A percentile compares a stretch with the other conserved stretches of the same genome.
Evolutionary conservation across 1,139 yeast genomes (phyloP).

Genomic region (Geotrichum candidum): DNA sequence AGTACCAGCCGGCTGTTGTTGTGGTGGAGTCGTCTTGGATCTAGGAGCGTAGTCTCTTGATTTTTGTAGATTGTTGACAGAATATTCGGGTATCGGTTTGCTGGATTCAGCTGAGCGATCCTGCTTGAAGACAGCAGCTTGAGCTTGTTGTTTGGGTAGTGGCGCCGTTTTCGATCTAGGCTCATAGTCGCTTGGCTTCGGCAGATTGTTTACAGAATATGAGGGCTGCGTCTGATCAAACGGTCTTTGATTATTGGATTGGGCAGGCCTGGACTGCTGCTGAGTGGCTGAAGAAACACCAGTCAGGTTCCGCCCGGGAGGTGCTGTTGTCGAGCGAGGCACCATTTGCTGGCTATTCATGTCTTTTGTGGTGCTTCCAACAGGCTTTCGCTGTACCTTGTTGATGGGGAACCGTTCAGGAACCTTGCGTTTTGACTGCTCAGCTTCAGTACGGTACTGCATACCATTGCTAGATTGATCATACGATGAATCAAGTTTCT

Average conservation of each 20-base stretch:
- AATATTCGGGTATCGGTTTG: background rate
- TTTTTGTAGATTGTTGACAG: background rate
- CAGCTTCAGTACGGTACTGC: background rate
- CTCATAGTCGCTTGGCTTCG: slow-evolving; percentile 6
- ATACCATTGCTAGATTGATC: background rate
- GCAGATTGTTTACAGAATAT: background rate
- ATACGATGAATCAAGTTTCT: background rate
- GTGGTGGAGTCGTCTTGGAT: background rate
- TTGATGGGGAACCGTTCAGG: background rate
- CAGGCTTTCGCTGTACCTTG: background rate
- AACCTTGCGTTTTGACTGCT: background rate
- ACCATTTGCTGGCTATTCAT: background rate
- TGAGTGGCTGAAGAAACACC: background rate
- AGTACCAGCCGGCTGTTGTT: background rate
- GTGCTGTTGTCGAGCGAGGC: background rate
- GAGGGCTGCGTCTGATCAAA: background rate
- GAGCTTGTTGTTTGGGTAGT: background rate
- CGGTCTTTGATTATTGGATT: background rate
- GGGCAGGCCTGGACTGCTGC: background rate
- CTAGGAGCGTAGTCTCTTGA: background rate
- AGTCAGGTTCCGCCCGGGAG: background rate
- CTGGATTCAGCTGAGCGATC: background rate
- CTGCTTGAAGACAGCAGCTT: background rate
- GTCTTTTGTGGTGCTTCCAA: background rate
- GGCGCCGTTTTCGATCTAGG: slow-evolving; percentile 1